Base-by-base conservation (phyloP, 352 stramenopile genomes). In the Globisporangium canariense region DNA sequence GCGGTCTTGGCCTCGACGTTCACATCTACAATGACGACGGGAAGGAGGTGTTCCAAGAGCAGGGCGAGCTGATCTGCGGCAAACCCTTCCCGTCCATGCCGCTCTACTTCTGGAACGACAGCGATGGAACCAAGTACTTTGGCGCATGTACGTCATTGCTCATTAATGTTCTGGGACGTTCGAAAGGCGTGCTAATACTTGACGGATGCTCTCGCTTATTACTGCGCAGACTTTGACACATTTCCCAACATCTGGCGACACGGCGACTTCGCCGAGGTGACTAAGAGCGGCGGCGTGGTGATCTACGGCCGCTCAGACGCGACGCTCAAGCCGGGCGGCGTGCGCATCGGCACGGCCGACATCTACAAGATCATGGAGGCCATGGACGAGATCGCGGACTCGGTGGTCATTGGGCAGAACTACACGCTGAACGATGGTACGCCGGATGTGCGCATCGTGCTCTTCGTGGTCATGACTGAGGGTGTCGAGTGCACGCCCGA, bases 11-110 rank as follows among this genome's bases (percentile, higher is more conserved):
- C 16, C 73, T 96, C 25, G 83, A 96, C 57, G 85, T 96, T 0
- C 76, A 70, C 60, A 91, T 93, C 49, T 92, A 79, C 55, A 70
- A 83, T 58, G 80, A 93, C 65, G 67, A 88, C 40, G 78, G 70
- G 30, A 75, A 88, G 28, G 60, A 83, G 45, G 59, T 90, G 4
- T 28, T 68, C 55, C 47, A 80, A 62, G 64, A 76, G 36, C 74
- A 92, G 64, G 82, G 80, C 30, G 84, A 91, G 45, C 66, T 91
- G 20, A 77, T 90, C 18, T 91, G 81, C 59, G 73, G 76, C 64
- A 86, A 89, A 67, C 86, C 88, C 20, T 96, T 96, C 68, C 86
- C 88, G 41, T 94, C 84, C 9, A 93, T 93, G 84, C 88, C 88
- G 45, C 68, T 93, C 5, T 71, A 81, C 67, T 96, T 96, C 59